Base-by-base conservation (phyloP, 208 protist species). In the Leishmania lainsoni region DNA sequence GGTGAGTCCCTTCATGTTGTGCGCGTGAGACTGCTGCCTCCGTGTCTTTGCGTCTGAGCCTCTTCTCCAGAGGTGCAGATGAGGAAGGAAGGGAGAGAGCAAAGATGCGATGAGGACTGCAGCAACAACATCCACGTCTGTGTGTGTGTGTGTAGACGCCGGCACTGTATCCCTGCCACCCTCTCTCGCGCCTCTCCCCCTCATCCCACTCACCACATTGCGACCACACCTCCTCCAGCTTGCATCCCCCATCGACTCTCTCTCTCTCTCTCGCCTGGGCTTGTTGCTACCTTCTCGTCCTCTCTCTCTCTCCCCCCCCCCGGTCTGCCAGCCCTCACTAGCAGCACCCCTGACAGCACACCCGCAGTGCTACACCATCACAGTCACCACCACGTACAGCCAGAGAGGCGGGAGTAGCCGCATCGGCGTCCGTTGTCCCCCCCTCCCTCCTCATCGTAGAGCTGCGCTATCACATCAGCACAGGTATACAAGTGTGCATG, bases 311-410 rank as follows among this genome's bases (percentile, higher is more conserved):
- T 6, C 17, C 3, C 61, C 14, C 2, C 17, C 61, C 10, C 61
- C 14, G 5, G 29, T 68, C 61, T 12, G 29, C 39, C 6, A 35
- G 61, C 29, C 29, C 61, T 35, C 61, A 39, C 29, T 29, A 16
- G 4, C 12, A 29, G 42, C 39, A 17, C 48, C 20, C 20, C 51
- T 70, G 17, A 22, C 32, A n/a, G 61, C 52, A 56, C 52, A 56
- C 52, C 16, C 52, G 61, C 61, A 42, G 29, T 63, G 29, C 3
- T 29, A 75, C 42, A 4, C 68, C 20, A 54, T 56, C 35, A 22
- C 54, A 29, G 29, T 69, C 68, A 75, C 68, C 22, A 45, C 35
- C 32, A 61, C 73, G 71, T 39, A 78, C 65, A 72, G 52, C n/a
- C 79, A 72, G 12, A 65, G 52, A 63, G 5, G 70, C 71, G 8